A percentile compares a stretch with the other conserved stretches of the same genome.
phyloP scores from a whole-genome alignment of 805 yeast species.

The Candida chilensis region DNA sequence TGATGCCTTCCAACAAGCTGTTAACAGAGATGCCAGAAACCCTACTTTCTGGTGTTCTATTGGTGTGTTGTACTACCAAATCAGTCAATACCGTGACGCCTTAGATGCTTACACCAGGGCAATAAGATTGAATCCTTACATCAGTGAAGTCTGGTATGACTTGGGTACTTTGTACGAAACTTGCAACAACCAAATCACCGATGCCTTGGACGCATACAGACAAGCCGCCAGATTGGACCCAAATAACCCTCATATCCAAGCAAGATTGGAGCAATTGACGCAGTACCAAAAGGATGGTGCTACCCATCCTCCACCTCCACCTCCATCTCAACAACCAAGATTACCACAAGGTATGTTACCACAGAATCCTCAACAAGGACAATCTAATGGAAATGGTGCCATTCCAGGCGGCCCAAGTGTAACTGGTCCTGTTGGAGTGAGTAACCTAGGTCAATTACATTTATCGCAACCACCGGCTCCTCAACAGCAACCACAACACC shows the following conservation, averaged over 20 bases:
- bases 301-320: conserved; percentile 54
- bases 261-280: conserved; percentile 79
- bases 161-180: conserved; percentile 95
- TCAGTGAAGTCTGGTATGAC: conserved; percentile 98
- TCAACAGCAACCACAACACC: conserved; percentile 5
- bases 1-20: conserved; percentile 98
- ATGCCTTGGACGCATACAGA: conserved; percentile 93
- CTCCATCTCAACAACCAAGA: conserved; percentile 60
- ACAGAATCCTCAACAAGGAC: conserved; percentile 24
- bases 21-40: conserved; percentile 90
- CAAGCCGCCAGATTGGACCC: conserved; percentile 96
- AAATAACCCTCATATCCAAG: conserved; percentile 87
- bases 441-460: conserved; percentile 6
- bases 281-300: conserved; percentile 65
- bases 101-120: conserved; percentile 97
- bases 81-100: conserved; percentile 93
- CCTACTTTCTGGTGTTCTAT: conserved; percentile 97
- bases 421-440: conserved; percentile 1
- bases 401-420: conserved; percentile 4
- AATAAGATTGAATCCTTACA: conserved; percentile 89
- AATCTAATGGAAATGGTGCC: conserved; percentile 6
- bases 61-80: conserved; percentile 94
- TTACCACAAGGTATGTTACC: conserved; percentile 61
- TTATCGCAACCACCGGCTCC: conserved; percentile 6
- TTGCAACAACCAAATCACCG: conserved; percentile 90